Base-by-base conservation (phyloP, 768 basidiomycete species). In the Bullera alba region DNA sequence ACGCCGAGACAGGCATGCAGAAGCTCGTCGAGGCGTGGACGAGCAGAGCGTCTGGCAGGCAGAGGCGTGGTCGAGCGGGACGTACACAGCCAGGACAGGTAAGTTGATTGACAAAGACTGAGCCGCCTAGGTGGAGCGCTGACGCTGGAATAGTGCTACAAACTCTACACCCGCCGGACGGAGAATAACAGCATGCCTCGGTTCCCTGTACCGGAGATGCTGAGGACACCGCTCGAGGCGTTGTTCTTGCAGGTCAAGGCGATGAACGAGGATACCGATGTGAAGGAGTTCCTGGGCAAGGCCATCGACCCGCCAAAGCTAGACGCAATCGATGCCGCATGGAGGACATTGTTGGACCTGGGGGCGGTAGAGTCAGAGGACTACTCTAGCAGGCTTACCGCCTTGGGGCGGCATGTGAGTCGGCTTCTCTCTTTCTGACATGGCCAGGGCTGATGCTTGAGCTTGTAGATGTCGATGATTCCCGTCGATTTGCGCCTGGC, bases 11-110 rank as follows among this genome's bases (percentile, higher is more conserved):
- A 1, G 81, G 84, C 22, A 75, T 95, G 57, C 85, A 87, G 25
- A 75, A 78, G 43, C 74, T 96, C n/a, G 79, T 79, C 5, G 91
- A 95, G 65, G 79, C 78, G 30, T 88, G 86, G 82, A 73, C 73
- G 7, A 72, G 51, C 54, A 55, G 69, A 36, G 91, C 91, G 0
- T 84, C 86, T 2, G 86, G 84, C 2, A 77, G 80, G 53, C 92
- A 96, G 65, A 77, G 92, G 48, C 76, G 90, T 53, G 92, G 92
- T 52, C 81, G 92, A 63, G 91, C 92, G 1, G 92, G 92, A 21
- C 81, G 92, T 48, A 91, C 86, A 2, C 81, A 74, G 53, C 69
- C 68, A 29, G 69, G 69, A 51, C 60, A 61, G 56, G 69, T 60
- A 45, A 60, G 58, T 37, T 3, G n/a, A 21, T n/a, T 25, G 26